Evolutionary conservation across 2,329 filamentous ascomycete species (phyloP), one percentile per base, ranked within the genome.

Genomic region (Helminthosporium solani): DNA sequence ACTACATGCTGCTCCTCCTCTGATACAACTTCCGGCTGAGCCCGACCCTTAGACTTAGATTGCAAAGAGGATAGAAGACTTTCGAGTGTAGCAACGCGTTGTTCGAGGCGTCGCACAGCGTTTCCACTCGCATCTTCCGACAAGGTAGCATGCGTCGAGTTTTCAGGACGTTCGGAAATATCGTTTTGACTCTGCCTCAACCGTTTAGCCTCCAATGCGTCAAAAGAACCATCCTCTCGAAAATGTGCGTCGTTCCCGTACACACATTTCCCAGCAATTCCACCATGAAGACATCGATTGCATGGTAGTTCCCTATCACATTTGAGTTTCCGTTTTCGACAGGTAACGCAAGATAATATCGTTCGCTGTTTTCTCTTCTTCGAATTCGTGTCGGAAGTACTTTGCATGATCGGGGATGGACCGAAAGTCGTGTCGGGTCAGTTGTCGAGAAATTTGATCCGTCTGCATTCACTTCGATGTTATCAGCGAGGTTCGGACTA

Each of bases 221-320:
- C 15, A 11, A 16, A 30, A 12, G n/a, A 47, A n/a, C 52, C 49
- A 3, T 30, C 19, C n/a, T 40, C 34, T 18, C 54, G 28, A 57
- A 47, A 33, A 49, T 33, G 45, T 52, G 31, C 45, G 53, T 50
- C 50, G n/a, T 48, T 36, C 21, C 52, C 49, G 45, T 73, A 73
- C 9, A 63, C 49, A 44, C 71, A 74, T 7, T 55, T 58, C 2
- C 61, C 54, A 19, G 67, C 58, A 39, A 68, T 60, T 15, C 69
- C 70, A 40, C 70, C 63, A 38, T 68, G 68, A 6, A 62, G 57
- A 45, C 72, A 74, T 33, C 71, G 61, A 36, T 66, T 64, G 42
- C 71, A 74, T 18, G 71, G 71, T 37, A 68, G 52, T 9, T 60
- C 61, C 30, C 71, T 59, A 51, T 74, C 70, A 47, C 72, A 74